These are phyloP conservation scores for Fusarium sp. DNA, from an alignment of 2,329 filamentous ascomycete species.

Conservation along the genomic window DNA sequence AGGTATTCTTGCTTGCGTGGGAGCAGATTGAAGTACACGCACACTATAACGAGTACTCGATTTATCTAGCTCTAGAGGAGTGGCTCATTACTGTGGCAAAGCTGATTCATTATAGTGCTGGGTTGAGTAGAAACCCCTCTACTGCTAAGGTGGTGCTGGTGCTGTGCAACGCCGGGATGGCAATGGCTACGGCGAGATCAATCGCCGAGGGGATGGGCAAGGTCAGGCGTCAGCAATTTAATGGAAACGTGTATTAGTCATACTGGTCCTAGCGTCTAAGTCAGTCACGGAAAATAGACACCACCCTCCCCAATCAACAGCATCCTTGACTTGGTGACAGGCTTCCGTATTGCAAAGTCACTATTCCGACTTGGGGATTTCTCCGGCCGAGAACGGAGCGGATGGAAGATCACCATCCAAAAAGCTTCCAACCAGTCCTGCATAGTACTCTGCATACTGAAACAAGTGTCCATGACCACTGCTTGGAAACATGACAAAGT, in stretches of 20 bases:
- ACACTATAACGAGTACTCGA: background rate
- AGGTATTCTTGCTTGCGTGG: background rate
- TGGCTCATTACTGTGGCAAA: accelerated
- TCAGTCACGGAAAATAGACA: no score
- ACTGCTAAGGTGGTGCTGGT: background rate
- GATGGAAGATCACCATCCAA: accelerated
- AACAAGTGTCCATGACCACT: background rate
- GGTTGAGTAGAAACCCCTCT: accelerated
- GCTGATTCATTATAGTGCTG: background rate
- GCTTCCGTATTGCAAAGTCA: no score
- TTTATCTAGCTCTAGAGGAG: background rate
- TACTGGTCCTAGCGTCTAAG: no score
- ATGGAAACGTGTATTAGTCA: no score
- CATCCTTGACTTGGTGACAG: no score
- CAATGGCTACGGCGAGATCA: background rate
- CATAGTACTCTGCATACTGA: background rate
- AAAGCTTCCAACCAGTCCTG: background rate
- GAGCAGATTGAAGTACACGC: background rate
- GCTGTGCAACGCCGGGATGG: background rate
- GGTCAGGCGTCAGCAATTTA: accelerated
- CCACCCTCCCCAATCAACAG: no score
- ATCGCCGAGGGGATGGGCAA: background rate
- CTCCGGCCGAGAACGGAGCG: background rate
- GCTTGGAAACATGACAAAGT: background rate
- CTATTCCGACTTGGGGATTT: accelerated